Evolutionary conservation across 768 basidiomycete species (phyloP), one percentile per base, ranked within the genome.

Genomic region (Leucocoprinus birnbaumii): DNA sequence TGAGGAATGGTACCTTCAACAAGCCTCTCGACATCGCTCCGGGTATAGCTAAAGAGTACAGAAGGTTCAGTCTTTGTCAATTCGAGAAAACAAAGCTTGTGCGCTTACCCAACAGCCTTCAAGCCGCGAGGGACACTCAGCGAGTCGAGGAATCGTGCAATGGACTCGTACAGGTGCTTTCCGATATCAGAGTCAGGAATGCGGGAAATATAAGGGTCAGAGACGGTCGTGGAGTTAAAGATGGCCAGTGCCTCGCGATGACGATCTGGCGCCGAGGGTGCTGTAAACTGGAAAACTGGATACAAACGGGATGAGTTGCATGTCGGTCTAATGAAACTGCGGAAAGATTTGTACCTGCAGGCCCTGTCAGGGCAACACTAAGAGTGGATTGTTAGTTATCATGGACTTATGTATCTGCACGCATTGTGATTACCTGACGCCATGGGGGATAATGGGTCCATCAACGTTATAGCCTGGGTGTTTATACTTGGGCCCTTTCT

Each of bases 211-310:
- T 83, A 80, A 13, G 89, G 80, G 71, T 91, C 85, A 1, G 84
- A 76, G n/a, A 76, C 66, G 22, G 78, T 84, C 0, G 83, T 84
- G 53, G 73, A 68, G 40, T 79, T 83, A 78, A 97, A 98, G 63
- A 96, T 85, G 2, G 89, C 85, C 14, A 95, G 79, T 1, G 86
- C 91, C 68, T 92, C 85, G 43, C 95, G 87, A 71, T 98, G 95
- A 41, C 94, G 87, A 57, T 87, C 84, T 2, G 94, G 93, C 0
- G 92, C 87, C 3, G 95, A 95, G 6, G 96, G 94, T 0, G 96
- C 89, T 7, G 96, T 98, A 71, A 95, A 98, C 64, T 89, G 84
- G 80, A 98, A 98, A 42, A 98, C 96, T 82, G n/a, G n/a, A n/a
- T n/a, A n/a, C n/a, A n/a, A n/a, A n/a, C n/a, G n/a, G n/a, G n/a